phyloP scores from a whole-genome alignment of 2,329 filamentous ascomycete species.

The Meredithiella fracta region DNA sequence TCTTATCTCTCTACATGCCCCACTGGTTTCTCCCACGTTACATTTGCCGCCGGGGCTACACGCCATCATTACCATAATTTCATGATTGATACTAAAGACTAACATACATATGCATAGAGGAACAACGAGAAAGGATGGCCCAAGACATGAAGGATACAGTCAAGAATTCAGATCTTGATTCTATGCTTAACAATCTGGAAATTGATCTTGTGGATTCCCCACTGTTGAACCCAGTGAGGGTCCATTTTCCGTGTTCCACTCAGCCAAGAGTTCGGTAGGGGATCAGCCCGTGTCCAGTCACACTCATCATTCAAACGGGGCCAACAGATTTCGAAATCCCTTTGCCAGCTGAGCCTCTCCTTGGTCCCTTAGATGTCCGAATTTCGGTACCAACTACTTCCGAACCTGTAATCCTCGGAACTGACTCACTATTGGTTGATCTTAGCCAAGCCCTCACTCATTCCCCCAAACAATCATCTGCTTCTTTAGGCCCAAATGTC shows the following conservation, averaged over 20 bases:
- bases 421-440: background rate
- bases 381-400: background rate
- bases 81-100: background rate
- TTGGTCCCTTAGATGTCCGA: no score
- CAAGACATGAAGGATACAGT: background rate
- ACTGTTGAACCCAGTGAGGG: background rate
- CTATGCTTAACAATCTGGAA: background rate
- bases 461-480: background rate
- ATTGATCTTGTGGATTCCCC: background rate
- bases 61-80: background rate
- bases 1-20: background rate
- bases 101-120: background rate
- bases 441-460: background rate
- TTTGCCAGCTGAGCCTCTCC: no score
- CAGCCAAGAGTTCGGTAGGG: background rate
- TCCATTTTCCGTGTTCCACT: conserved; percentile 7
- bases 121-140: background rate
- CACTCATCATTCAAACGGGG: background rate
- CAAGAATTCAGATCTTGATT: background rate
- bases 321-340: no score
- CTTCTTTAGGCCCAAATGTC: background rate
- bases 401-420: background rate
- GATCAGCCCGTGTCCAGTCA: background rate
- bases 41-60: background rate
- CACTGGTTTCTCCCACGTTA: background rate